Evolutionary conservation across 768 basidiomycete genomes (phyloP).

Genomic region (Pisolithus albus): DNA sequence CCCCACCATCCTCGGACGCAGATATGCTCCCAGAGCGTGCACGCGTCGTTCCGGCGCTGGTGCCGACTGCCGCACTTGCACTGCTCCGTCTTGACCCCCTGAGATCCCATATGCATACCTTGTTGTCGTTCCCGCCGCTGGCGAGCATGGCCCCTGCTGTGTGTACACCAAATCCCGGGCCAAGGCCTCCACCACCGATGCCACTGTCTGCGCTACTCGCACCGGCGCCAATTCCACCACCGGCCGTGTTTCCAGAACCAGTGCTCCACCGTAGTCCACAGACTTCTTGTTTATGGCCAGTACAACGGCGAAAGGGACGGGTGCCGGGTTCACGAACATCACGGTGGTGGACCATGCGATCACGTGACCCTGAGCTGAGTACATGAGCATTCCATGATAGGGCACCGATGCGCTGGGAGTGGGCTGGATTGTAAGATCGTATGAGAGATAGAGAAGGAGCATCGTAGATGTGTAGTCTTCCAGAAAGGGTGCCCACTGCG

Average conservation of each 20-base stretch:
- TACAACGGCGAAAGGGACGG: slow-evolving; percentile 63
- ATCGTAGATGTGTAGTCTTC: slow-evolving; percentile 90
- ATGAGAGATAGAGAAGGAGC: slow-evolving; percentile 66
- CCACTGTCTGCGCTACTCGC: slow-evolving; percentile 10
- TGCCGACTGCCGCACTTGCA: slow-evolving; percentile 24
- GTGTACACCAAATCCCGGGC: slow-evolving; percentile 19
- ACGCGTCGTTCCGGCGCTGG: slow-evolving; percentile 21
- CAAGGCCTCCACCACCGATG: slow-evolving; percentile 23
- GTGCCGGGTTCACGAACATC: slow-evolving; percentile 72
- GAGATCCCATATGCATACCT: slow-evolving; percentile 95
- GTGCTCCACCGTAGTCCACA: slow-evolving; percentile 91
- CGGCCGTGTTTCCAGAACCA: slow-evolving; percentile 20
- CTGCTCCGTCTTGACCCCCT: slow-evolving; percentile 46
- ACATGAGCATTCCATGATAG: slow-evolving; percentile 91
- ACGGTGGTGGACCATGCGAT: slow-evolving; percentile 85
- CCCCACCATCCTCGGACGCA: slow-evolving; percentile 33
- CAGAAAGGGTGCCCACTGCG: slow-evolving; percentile 89
- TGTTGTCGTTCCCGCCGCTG: slow-evolving; percentile 97
- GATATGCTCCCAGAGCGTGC: slow-evolving; percentile 18
- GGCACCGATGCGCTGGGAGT: slow-evolving; percentile 84
- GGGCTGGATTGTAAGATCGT: slow-evolving; percentile 80
- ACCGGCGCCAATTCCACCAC: slow-evolving; percentile 5
- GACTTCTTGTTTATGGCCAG: slow-evolving; percentile 86
- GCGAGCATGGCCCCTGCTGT: slow-evolving; percentile 57
- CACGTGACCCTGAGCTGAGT: slow-evolving; percentile 85